phyloP scores from a whole-genome alignment of 148 eudicot genomes.

The Silene conica region DNA sequence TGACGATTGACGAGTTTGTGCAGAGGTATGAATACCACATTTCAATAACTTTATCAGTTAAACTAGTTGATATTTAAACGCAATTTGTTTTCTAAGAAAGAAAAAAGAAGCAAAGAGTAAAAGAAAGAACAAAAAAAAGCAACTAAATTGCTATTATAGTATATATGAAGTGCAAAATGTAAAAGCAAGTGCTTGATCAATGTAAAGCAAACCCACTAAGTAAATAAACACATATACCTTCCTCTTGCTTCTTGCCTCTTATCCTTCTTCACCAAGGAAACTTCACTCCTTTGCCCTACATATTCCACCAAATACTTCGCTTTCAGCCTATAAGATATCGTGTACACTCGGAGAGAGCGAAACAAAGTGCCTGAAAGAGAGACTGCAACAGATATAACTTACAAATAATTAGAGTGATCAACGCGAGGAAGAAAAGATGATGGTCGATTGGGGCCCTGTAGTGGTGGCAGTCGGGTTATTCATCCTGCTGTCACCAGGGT shows the following conservation, averaged over 20 bases:
- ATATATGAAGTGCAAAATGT: conserved; percentile 7
- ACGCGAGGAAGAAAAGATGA: conserved; percentile 24
- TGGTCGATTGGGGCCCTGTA: conserved; percentile 76
- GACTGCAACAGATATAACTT: not conserved
- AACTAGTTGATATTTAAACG: not conserved
- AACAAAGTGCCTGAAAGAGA: not conserved
- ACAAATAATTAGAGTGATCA: not conserved
- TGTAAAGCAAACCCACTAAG: conserved; percentile 34
- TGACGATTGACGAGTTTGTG: too few relatives aligned
- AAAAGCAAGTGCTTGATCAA: conserved; percentile 22
- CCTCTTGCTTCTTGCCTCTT: conserved; percentile 12
- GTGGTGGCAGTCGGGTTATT: conserved; percentile 67
- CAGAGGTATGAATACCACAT: not conserved
- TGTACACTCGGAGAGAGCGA: not conserved
- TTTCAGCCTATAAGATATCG: not conserved
- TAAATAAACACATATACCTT: conserved; percentile 21
- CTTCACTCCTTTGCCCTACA: conserved; percentile 26
- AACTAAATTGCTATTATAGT: not conserved
- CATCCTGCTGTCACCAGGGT: conserved; percentile 64
- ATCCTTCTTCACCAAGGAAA: conserved; percentile 41
- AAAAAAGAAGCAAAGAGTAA: conserved; percentile 5
- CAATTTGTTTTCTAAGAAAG: not conserved
- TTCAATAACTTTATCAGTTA: not conserved
- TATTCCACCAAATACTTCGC: conserved; percentile 19
- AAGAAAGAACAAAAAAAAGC: not conserved